Base-by-base conservation (phyloP, 768 basidiomycete species). In the Pholiota conissans region DNA sequence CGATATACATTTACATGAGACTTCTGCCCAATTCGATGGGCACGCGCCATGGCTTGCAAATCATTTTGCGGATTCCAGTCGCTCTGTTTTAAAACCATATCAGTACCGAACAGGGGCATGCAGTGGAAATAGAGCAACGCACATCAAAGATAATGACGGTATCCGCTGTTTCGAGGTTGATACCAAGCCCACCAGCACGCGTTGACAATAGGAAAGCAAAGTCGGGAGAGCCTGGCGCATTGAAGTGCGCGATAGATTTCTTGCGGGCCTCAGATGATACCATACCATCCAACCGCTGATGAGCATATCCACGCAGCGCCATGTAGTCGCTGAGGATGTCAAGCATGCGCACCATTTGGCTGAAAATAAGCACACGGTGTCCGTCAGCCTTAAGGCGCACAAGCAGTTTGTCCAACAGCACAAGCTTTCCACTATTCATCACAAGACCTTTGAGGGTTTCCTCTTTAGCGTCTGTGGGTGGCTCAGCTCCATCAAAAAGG, bases 21-120 rank as follows among this genome's bases (percentile, higher is more conserved):
- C 76, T 98, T 98, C 72, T 98, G 97, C 3, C 97, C 97, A 67
- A 99, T 98, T 58, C 97, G 91, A 76, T 99, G 97, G 0, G 97
- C 97, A 60, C 97, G 89, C 55, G 97, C 97, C 97, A 98, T 98
- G 3, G 97, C 97, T 74, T 98, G 96, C 59, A 99, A 74, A 69
- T 98, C 97, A 72, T 98, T 98, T 73, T 97, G 95, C 16, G 95
- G 95, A 72, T 98, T 98, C 92, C 94, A 96, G 70, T 96, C 95
- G 70, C 93, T 95, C 93, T 95, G 71, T 52, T 48, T 22, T 62
- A 59, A 40, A 14, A 49, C 37, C 24, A 49, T 27, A 10, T 27
- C 26, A 49, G 26, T 16, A 49, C n/a, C 11, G 45, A 48, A 16
- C 8, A 11, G 24, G n/a, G n/a, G n/a, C n/a, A n/a, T n/a, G n/a